Base-by-base conservation (phyloP, 345 rosid genomes). In the Gossypium stocksii region DNA sequence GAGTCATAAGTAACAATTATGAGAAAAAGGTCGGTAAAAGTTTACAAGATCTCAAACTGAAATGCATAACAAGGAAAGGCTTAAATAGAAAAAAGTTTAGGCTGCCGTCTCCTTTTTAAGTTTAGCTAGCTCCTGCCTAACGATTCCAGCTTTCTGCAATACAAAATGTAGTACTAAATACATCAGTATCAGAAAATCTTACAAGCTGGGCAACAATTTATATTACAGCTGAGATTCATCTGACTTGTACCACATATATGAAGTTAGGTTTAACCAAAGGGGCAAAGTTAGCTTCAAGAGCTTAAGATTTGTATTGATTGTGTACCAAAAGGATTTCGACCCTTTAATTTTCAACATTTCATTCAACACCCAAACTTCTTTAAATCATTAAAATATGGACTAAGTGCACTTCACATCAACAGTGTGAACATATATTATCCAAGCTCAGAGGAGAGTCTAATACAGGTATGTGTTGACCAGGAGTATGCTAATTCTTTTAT, bases 121-220 rank as follows among this genome's bases (percentile, higher is more conserved):
- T 73, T 86, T 86, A 0, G 87, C 83, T 72, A 86, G 84, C 79
- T 84, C 89, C 74, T 86, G 87, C 86, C 86, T 81, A 8, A 86
- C 80, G 61, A 84, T 78, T 73, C 86, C 89, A 57, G 83, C 85
- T 56, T 79, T 86, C 89, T 86, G 85, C 79, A 76, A 66, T 61
- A 7, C 61, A 69, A 27, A 68, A 27, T 52, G 6, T 16, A 52
- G 22, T 29, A 14, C 14, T 6, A 14, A 34, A 38, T 53, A 15
- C 1, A 6, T 74, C 16, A 74, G 52, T 34, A 49, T 25, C 1
- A 2, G 15, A 13, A 29, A 29, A 48, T 63, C 20, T 27, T 11
- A n/a, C 19, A 48, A 2, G 20, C 5, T 6, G 17, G n/a, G n/a
- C 17, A 53, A 71, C 49, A 56, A 34, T 57, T 54, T 29, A n/a